phyloP scores from a whole-genome alignment of 2,329 filamentous ascomycete species.

The Pseudocercospora fijiensis region DNA sequence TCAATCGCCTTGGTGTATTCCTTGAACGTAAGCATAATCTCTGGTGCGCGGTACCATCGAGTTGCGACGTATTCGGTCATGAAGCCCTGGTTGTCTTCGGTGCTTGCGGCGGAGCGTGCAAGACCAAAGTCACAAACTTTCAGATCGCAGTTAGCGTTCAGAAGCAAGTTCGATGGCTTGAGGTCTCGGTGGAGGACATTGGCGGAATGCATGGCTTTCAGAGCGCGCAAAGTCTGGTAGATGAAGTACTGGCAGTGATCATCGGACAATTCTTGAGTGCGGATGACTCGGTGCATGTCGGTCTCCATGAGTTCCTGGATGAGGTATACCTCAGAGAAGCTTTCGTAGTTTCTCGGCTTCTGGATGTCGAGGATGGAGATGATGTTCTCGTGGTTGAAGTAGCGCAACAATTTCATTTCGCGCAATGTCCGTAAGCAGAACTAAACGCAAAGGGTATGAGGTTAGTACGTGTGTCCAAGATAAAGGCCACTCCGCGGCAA shows the following conservation, averaged over 20 bases:
- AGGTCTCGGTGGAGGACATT: conserved; percentile 97
- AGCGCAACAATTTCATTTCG: conserved; percentile 98
- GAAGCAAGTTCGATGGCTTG: conserved; percentile 92
- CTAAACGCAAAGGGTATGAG: neutral
- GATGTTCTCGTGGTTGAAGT: conserved; percentile 99
- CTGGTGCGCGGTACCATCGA: conserved; percentile 96
- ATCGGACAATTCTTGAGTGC: conserved; percentile 96
- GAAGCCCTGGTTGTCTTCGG: conserved; percentile 99
- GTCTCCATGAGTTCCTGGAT: conserved; percentile 99
- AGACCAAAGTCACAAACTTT: conserved; percentile 99
- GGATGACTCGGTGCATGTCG: conserved; percentile 98
- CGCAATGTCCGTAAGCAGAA: conserved; percentile 75
- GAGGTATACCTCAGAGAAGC: conserved; percentile 95
- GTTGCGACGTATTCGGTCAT: conserved; percentile 99
- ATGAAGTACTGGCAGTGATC: conserved; percentile 99
- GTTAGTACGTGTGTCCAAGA: neutral
- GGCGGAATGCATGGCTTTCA: conserved; percentile 99
- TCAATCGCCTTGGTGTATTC: conserved; percentile 99
- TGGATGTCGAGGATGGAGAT: conserved; percentile 99
- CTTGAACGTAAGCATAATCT: conserved; percentile 99
- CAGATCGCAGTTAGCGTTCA: conserved; percentile 98
- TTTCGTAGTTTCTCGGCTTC: conserved; percentile 93
- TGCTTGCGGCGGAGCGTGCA: conserved; percentile 86
- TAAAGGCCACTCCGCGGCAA: neutral
- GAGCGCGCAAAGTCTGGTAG: conserved; percentile 94